These are phyloP conservation scores for Nectriaceae sp. DNA, from an alignment of 2,329 filamentous ascomycete genomes.

Conservation along the genomic window DNA sequence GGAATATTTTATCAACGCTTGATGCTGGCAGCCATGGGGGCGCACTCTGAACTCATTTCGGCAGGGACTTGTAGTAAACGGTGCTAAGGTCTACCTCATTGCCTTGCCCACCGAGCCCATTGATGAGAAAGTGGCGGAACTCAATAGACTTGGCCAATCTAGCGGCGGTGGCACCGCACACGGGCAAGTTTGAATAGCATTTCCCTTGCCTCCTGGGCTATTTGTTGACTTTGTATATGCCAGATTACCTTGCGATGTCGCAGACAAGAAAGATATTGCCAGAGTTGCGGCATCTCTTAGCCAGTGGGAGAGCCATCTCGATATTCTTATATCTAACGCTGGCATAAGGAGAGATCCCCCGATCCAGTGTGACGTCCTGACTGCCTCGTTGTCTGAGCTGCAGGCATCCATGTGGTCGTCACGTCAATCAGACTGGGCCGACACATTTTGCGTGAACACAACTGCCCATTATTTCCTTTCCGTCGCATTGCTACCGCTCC, in stretches of 20 bases:
- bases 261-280: conserved; percentile 42
- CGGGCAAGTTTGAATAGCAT: too few species aligned
- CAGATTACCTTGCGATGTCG: conserved; percentile 40
- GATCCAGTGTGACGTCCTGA: conserved; percentile 44
- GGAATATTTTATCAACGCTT: not conserved
- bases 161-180: conserved; percentile 38
- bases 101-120: conserved; percentile 44
- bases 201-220: too few species aligned
- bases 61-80: conserved; percentile 45
- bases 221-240: too few species aligned
- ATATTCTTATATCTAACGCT: conserved; percentile 52
- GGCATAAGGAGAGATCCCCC: conserved; percentile 49
- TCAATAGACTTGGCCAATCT: conserved; percentile 40
- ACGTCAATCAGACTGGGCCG: conserved; percentile 42
- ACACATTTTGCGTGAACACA: conserved; percentile 49
- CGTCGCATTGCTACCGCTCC: conserved; percentile 46
- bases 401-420: conserved; percentile 51
- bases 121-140: conserved; percentile 35
- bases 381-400: conserved; percentile 42
- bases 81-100: conserved; percentile 48
- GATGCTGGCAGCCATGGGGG: too few species aligned
- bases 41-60: not conserved
- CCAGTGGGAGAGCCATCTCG: conserved; percentile 41
- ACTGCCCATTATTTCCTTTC: conserved; percentile 52
- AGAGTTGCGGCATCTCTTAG: conserved; percentile 33